Evolutionary conservation across 2,329 filamentous ascomycete genomes (phyloP), one percentile per base, ranked within the genome.

Genomic region (Endocalyx cinctus): DNA sequence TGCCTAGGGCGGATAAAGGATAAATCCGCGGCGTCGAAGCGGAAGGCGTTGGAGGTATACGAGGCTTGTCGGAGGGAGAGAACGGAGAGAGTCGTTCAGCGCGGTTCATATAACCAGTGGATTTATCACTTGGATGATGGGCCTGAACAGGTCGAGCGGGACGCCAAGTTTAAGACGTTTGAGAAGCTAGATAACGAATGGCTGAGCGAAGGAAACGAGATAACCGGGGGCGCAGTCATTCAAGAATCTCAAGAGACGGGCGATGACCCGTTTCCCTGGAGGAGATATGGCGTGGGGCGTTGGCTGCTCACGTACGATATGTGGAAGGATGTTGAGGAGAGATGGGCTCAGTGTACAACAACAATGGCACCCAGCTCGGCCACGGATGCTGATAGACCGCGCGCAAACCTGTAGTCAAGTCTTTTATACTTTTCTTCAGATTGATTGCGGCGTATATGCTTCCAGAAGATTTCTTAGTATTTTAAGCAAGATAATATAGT

Each of bases 91-190:
- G 69, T 83, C 0, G 78, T 82, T 0, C 58, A 70, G 10, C 57
- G 77, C 3, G 77, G 78, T 0, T 79, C 75, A n/a, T 52, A 67
- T 10, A 74, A 82, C 41, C 77, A 81, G 45, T 68, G 71, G 46
- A 60, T 82, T 2, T 81, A 80, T 33, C 77, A 82, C 41, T 55
- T 82, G 3, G 66, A 70, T 5, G 77, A 82, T 40, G 78, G 77
- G 0, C 52, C 59, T 0, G 71, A 74, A 38, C 78, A 80, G 50
- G 43, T 62, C 33, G 66, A 72, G 31, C 60, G 77, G 1, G 77
- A 81, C 14, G 38, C 43, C 18, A 51, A 40, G 27, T 55, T 63
- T 26, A 49, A 46, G 27, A 25, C 34, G 5, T 63, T 58, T 29
- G 55, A 51, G 6, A 38, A 52, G 8, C 31, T 52, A 19, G 61